Base-by-base conservation (phyloP, 768 basidiomycete genomes). In the Coprinopsis sp. region DNA sequence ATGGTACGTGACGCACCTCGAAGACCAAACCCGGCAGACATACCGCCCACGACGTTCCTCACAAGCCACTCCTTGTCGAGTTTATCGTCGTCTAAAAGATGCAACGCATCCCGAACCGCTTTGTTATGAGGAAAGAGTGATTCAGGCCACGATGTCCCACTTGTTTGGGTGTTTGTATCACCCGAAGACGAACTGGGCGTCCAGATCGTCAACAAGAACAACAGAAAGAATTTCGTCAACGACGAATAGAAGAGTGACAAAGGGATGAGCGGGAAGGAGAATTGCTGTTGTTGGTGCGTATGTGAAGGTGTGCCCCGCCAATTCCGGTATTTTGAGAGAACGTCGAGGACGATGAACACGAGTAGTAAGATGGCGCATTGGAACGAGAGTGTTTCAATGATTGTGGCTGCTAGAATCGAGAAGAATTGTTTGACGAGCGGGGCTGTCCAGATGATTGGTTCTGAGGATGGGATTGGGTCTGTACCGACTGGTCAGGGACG, bases 1-100 rank as follows among this genome's bases (percentile, higher is more conserved):
- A 2, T 18, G 7, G 11, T 7, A 44, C 11, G 13, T 22, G 0
- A 59, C 69, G 33, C 55, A 90, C 89, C 86, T 57, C 89, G 78
- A 44, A 92, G 62, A 0, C 88, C 90, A 60, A 91, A 92, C 1
- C 90, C 90, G 25, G 89, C 84, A 10, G 88, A 84, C 79, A 92
- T 83, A 0, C 90, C 90, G 10, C 90, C 90, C 2, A 92, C 68
- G 8, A 91, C 70, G 54, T 92, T 91, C 21, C 90, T 74, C 3
- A 91, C 80, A 5, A 90, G 68, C 90, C 90, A 92, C 57, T 86
- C 87, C 6, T 86, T 77, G 60, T 91, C 87, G 1, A 91, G 64
- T 24, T 76, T 78, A 51, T 84, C 82, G 41, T 89, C 87, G 51
- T 86, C 83, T 43, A 89, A 70, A 2, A 84, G 54, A 47, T 77